These are phyloP conservation scores for Globisporangium nodosum DNA, from an alignment of 352 stramenopile genomes.

Conservation along the genomic window DNA sequence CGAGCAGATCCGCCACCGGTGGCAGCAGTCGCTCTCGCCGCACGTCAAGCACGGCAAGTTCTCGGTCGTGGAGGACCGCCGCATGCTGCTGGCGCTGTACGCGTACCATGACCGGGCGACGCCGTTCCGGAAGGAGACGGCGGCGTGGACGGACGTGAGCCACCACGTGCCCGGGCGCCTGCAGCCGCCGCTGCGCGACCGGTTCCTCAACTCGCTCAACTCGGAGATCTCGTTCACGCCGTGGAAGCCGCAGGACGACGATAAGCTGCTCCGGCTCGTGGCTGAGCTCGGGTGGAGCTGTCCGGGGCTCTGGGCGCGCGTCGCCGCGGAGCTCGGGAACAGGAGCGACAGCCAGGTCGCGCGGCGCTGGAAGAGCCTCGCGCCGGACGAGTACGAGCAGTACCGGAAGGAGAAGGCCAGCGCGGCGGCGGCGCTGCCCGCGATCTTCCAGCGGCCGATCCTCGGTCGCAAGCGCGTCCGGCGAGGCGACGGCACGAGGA, in stretches of 20 bases:
- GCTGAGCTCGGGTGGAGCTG: constrained; percentile 31
- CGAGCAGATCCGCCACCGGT: constrained; percentile 73
- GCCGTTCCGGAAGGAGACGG: constrained; percentile 38
- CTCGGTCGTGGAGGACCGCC: constrained; percentile 63
- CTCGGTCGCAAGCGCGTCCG: constrained; percentile 18
- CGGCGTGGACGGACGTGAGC: constrained; percentile 59
- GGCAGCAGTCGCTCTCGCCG: constrained; percentile 61
- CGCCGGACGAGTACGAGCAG: constrained; percentile 27
- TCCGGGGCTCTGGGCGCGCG: constrained; percentile 32
- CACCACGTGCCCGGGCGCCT: constrained; percentile 54
- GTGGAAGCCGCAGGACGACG: constrained; percentile 54
- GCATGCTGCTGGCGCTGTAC: constrained; percentile 51
- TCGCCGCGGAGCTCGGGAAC: constrained; percentile 37
- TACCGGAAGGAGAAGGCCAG: constrained; percentile 20
- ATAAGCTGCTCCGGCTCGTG: constrained; percentile 28
- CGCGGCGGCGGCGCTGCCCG: constrained; percentile 20
- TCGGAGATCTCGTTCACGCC: constrained; percentile 52
- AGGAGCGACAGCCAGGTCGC: constrained; percentile 45
- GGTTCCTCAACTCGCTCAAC: constrained; percentile 65
- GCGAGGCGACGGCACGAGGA: constrained; percentile 22
- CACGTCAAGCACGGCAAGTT: constrained; percentile 67
- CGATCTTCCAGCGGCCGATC: constrained; percentile 43
- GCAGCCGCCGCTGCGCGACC: constrained; percentile 50
- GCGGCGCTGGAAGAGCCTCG: constrained; percentile 35
- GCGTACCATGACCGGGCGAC: constrained; percentile 36